These are phyloP conservation scores for Aspergillus mulundensis DNA, from an alignment of 495 filamentous ascomycete genomes.

Conservation along the genomic window DNA sequence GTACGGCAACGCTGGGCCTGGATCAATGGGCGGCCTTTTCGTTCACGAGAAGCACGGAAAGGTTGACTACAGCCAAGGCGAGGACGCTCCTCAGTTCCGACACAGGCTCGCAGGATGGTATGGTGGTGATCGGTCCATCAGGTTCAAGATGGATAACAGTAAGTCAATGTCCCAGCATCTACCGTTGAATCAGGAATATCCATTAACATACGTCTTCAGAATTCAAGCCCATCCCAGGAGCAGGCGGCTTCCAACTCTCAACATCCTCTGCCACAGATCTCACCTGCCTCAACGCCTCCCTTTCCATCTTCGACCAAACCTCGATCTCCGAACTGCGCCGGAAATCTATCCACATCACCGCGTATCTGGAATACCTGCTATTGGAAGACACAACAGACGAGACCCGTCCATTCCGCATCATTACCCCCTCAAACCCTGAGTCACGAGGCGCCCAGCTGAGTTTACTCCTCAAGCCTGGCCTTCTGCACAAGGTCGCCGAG, in stretches of 20 bases:
- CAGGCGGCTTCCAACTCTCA: constrained; percentile 57
- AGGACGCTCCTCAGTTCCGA: constrained; percentile 43
- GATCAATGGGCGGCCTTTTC: constrained; percentile 80
- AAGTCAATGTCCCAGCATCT: constrained; percentile 18
- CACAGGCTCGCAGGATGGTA: constrained; percentile 80
- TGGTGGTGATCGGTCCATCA: constrained; percentile 70
- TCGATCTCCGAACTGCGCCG: constrained; percentile 63
- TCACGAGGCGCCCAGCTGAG: constrained; percentile 88
- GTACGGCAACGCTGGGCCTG: constrained; percentile 88
- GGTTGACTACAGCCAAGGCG: constrained; percentile 45
- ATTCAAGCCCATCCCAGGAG: constrained; percentile 70
- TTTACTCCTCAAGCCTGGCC: constrained; percentile 59
- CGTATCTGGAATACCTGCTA: constrained; percentile 72
- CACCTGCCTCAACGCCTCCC: constrained; percentile 63
- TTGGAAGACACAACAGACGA: constrained; percentile 42
- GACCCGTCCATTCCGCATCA: constrained; percentile 48
- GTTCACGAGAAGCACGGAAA: constrained; percentile 71
- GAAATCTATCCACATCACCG: constrained; percentile 73
- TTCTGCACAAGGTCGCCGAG: constrained; percentile 67
- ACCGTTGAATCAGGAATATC: no score
- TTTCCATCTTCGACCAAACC: constrained; percentile 74
- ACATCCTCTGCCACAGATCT: constrained; percentile 59
- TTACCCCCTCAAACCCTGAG: constrained; percentile 69
- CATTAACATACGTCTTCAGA: constrained; percentile 27
- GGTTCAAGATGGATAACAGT: constrained; percentile 77